Conservation (phyloP, 495 filamentous ascomycete species). For the Lasiosphaeriaceae sp. region DNA sequence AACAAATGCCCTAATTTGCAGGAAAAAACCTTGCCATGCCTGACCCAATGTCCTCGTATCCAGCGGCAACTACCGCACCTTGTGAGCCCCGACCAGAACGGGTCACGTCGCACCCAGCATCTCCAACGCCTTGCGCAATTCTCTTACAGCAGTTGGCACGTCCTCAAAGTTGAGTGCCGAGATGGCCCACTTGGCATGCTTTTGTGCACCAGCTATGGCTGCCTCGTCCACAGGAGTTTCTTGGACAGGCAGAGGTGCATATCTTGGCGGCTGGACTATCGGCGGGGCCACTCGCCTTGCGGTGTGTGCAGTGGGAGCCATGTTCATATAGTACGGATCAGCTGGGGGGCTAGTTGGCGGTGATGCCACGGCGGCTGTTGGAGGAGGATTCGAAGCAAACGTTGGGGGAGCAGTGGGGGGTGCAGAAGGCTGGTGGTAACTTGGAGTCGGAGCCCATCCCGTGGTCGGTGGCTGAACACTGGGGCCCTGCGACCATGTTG, state of each 20-base stretch:
- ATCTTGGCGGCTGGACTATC: conserved; percentile 5
- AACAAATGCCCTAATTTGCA: too few relatives aligned
- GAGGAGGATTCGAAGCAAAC: conserved; percentile 20
- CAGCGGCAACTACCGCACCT: too few relatives aligned
- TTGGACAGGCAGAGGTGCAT: conserved; percentile 11
- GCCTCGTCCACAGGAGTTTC: conserved; percentile 59
- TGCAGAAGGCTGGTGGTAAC: conserved; percentile 11
- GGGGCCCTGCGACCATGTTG: conserved; percentile 16
- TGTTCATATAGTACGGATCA: conserved; percentile 17
- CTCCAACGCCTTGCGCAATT: conserved; percentile 70
- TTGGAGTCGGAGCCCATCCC: conserved; percentile 8
- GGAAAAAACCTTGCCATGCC: too few relatives aligned
- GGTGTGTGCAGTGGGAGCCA: conserved; percentile 15
- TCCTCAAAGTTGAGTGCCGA: conserved; percentile 97
- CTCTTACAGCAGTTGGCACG: conserved; percentile 82
- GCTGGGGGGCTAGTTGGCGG: conserved; percentile 24
- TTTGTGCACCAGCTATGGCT: conserved; percentile 75
- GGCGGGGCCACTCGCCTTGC: conserved; percentile 12
- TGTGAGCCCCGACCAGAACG: not conserved
- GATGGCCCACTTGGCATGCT: conserved; percentile 95
- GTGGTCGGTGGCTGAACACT: conserved; percentile 2
- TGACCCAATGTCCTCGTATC: too few relatives aligned
- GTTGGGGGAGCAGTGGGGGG: conserved; percentile 23
- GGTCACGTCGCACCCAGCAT: conserved; percentile 52
- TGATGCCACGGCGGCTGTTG: conserved; percentile 26